Base-by-base conservation (phyloP, 106 monocot species). In the Acanthochlamys bracteata region DNA sequence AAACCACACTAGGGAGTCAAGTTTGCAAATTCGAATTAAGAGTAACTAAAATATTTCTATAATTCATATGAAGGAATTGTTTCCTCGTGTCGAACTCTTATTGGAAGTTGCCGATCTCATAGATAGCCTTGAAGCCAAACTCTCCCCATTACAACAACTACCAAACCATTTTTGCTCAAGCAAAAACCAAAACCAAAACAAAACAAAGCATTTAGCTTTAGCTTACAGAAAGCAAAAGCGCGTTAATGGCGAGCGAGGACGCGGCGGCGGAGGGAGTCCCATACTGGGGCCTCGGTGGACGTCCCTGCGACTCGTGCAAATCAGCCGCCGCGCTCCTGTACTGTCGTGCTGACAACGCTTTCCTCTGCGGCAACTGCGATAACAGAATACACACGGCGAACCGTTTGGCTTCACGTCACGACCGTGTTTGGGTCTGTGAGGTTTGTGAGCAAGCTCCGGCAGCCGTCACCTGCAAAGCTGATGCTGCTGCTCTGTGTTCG, bases 391-490 rank as follows among this genome's bases (percentile, higher is more conserved):
- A 81, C 66, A 55, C 71, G 14, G 80, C 80, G 55, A 80, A 80
- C 71, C 61, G 41, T 42, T 67, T 73, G 40, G 80, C 81, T 10
- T 82, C 81, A 22, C 64, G 69, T 59, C 72, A 76, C 43, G 81
- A 82, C 64, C 69, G 76, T 16, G 69, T 76, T 27, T 82, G 81
- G 81, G 65, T 82, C 55, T 82, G 81, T 66, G 76, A 82, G 76
- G 76, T 82, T 14, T 82, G 81, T 56, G 81, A 82, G 60, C 76
- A 77, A 46, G 76, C 76, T 11, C 76, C 81, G 21, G 73, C 76
- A 17, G 51, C 47, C 55, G 73, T 82, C 40, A 74, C 79, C 42
- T 79, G 74, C 74, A 79, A 79, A 69, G 79, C 79, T n/a, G 79
- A 79, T 65, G 79, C 73, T 16, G 79, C 79, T 11, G 69, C 73